Evolutionary conservation across 192 early-diverging fungal genomes (phyloP), one percentile per base, ranked within the genome.

Genomic region (Coemansia nantahalensis): DNA sequence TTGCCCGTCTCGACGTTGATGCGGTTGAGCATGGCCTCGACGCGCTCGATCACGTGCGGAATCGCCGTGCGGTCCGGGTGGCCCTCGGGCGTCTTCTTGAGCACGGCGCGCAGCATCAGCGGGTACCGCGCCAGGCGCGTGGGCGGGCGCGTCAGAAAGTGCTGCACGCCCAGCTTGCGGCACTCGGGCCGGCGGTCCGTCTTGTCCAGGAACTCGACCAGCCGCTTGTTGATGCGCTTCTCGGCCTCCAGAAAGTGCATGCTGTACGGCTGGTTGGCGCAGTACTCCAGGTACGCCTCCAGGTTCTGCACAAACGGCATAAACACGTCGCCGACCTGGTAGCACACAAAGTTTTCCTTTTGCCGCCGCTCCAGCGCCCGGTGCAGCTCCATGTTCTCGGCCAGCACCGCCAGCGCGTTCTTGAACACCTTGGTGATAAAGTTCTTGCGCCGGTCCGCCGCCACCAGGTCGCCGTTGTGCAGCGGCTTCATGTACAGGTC

Each of bases 1-100:
- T 84, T 87, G 15, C 95, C 95, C 3, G 91, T 86, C 62, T 92
- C 93, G 17, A 73, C 46, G 65, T 98, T 95, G 57, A 98, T 87
- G 35, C 82, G 82, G 40, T 72, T 65, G 40, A 95, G 74, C 57
- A 91, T 83, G 24, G 81, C 80, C 51, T 82, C 81, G 41, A 95
- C 86, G 30, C 81, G 80, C n/a, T 51, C 68, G 21, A 93, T 77
- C 8, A 84, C 89, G 55, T 84, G 67, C n/a, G 85, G 84, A 11
- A 98, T 71, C 18, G 84, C 65, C 21, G 72, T 78, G 40, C 80
- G 74, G 53, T 97, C 95, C 4, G 91, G 86, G 48, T 91, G 85
- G 31, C 83, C 83, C 23, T 82, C 78, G 4, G 88, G 85, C n/a
- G 92, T 90, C 48, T 87, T 78, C 55, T 95, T 90, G 10, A 93